Evolutionary conservation across 202 grass and related monocot species (phyloP).

Genomic region (Carex arenaria): DNA sequence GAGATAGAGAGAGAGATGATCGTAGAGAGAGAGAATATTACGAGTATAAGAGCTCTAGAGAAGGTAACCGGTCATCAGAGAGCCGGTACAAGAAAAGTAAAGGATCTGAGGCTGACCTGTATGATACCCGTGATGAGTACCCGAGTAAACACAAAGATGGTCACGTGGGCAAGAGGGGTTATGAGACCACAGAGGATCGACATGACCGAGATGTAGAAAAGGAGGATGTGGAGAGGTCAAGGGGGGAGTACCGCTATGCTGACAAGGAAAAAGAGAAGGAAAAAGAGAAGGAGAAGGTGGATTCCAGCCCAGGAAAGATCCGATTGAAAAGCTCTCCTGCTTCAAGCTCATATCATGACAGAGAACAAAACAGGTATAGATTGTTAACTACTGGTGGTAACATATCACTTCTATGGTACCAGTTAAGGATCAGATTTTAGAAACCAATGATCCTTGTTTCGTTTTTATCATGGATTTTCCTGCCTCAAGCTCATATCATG

Average conservation of each 20-base stretch:
- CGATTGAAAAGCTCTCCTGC: slow-evolving; percentile 55
- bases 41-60: slow-evolving; percentile 64
- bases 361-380: slow-evolving; percentile 80
- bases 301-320: slow-evolving; percentile 73
- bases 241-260: slow-evolving; percentile 44
- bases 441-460: slow-evolving; percentile 11
- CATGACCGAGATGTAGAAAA: slow-evolving; percentile 35
- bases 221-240: slow-evolving; percentile 55
- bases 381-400: slow-evolving; percentile 13
- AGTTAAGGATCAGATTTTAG: not conserved
- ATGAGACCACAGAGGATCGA: slow-evolving; percentile 59
- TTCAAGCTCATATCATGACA: slow-evolving; percentile 50
- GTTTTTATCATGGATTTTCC: not conserved
- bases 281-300: slow-evolving; percentile 51
- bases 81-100: slow-evolving; percentile 60
- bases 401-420: not conserved
- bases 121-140: slow-evolving; percentile 39
- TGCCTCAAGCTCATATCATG: slow-evolving; percentile 45
- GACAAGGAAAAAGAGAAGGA: slow-evolving; percentile 43
- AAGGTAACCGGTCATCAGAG: slow-evolving; percentile 53
- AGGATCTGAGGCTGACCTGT: slow-evolving; percentile 49
- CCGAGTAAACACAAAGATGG: slow-evolving; percentile 56
- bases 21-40: slow-evolving; percentile 45
- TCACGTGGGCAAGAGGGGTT: slow-evolving; percentile 53
- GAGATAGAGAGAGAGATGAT: slow-evolving; percentile 63